These are phyloP conservation scores for Rickenella mellea DNA, from an alignment of 768 basidiomycete genomes.

Conservation along the genomic window DNA sequence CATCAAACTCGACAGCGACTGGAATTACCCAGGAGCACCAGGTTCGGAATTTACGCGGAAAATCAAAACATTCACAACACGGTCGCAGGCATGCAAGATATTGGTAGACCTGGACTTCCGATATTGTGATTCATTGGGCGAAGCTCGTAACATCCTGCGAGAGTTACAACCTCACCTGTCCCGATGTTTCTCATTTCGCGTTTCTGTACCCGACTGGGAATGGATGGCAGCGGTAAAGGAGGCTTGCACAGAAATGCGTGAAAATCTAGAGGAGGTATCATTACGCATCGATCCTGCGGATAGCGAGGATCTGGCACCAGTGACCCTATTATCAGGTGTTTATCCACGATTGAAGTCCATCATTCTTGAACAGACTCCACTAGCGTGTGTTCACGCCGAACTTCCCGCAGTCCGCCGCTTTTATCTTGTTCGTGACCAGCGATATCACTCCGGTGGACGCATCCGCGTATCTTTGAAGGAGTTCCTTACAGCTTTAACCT, in stretches of 20 bases:
- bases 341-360: constrained; percentile 17
- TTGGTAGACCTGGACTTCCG: constrained; percentile 19
- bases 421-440: constrained; percentile 18
- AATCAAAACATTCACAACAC: constrained; percentile 13
- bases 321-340: constrained; percentile 14
- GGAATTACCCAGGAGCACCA: constrained; percentile 16
- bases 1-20: constrained; percentile 17
- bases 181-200: constrained; percentile 20
- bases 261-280: constrained; percentile 17
- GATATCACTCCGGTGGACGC: constrained; percentile 9
- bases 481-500: constrained; percentile 9
- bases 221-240: constrained; percentile 17
- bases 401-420: constrained; percentile 15
- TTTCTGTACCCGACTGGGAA: constrained; percentile 19
- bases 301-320: constrained; percentile 14
- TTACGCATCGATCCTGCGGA: constrained; percentile 18
- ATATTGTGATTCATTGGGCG: constrained; percentile 13
- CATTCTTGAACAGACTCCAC: constrained; percentile 19
- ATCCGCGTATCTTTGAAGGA: constrained; percentile 17
- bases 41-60: constrained; percentile 16
- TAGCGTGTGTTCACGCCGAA: constrained; percentile 15
- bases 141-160: constrained; percentile 15
- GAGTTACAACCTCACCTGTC: constrained; percentile 18
- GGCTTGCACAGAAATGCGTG: constrained; percentile 13
- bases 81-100: constrained; percentile 19